Conservation (phyloP, 2,329 filamentous ascomycete species). For the Diplodia corticola region DNA sequence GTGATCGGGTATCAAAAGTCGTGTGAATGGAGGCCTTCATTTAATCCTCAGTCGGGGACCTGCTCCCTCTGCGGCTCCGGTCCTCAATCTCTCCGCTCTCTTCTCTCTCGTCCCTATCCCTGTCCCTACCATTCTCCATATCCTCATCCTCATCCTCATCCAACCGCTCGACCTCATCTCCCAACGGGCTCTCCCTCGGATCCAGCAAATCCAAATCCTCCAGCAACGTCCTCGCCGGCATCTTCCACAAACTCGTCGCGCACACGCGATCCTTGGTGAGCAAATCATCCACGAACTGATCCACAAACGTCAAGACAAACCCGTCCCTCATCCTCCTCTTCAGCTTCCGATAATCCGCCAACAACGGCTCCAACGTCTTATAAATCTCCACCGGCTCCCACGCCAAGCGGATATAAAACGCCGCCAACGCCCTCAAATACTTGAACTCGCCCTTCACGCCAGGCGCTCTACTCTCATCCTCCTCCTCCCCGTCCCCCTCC, state of each 20-base stretch:
- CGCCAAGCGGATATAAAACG: constrained; percentile 91
- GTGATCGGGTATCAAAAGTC: too few species aligned
- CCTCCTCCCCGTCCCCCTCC: constrained; percentile 59
- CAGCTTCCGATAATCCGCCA: constrained; percentile 82
- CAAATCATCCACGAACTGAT: constrained; percentile 92
- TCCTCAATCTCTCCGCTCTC: constrained; percentile 5
- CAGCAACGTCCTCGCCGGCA: constrained; percentile 76
- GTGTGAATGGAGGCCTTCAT: too few species aligned
- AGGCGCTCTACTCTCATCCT: constrained; percentile 24
- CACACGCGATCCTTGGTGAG: constrained; percentile 87
- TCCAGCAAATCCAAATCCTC: constrained; percentile 90
- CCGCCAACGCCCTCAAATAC: constrained; percentile 84
- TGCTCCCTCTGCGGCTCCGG: not conserved
- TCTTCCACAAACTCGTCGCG: constrained; percentile 87
- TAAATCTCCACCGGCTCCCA: constrained; percentile 81
- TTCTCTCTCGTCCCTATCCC: not conserved
- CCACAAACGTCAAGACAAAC: constrained; percentile 75
- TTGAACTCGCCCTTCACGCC: constrained; percentile 55
- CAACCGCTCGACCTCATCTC: constrained; percentile 71
- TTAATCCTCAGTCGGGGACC: constrained; percentile 1
- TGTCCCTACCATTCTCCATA: not conserved
- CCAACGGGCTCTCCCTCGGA: constrained; percentile 78
- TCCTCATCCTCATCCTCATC: constrained; percentile 58
- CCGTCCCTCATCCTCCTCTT: constrained; percentile 72
- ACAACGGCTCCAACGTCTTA: constrained; percentile 73